Evolutionary conservation across 2,329 filamentous ascomycete genomes (phyloP).

Genomic region (Akanthomyces muscarius): DNA sequence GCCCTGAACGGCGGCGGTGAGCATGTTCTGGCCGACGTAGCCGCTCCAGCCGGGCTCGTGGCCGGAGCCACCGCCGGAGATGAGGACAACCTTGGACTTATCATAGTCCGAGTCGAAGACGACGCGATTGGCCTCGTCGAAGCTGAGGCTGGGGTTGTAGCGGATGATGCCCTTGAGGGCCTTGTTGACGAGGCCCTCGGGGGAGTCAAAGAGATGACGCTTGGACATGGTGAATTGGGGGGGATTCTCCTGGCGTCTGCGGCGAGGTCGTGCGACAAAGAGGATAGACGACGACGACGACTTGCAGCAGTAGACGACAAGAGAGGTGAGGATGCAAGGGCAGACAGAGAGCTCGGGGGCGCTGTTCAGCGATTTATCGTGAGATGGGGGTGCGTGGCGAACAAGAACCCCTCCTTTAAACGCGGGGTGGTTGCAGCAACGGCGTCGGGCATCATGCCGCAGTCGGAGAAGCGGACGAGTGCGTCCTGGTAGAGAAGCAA

Average conservation of each 20-base stretch:
- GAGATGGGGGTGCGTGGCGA: constrained; percentile 5
- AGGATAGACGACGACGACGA: not conserved
- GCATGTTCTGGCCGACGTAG: constrained; percentile 58
- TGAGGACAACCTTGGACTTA: constrained; percentile 44
- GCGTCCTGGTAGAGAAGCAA: too few relatives aligned
- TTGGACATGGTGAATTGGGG: constrained; percentile 41
- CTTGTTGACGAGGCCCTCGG: constrained; percentile 52
- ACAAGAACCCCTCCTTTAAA: not conserved
- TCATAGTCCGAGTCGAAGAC: constrained; percentile 46
- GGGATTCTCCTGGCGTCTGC: constrained; percentile 2
- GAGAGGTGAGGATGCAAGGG: not conserved
- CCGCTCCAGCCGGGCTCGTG: constrained; percentile 62
- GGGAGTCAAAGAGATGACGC: constrained; percentile 48
- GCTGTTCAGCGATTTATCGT: constrained; percentile 10
- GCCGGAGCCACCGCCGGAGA: constrained; percentile 54
- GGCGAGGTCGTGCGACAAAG: constrained; percentile 13
- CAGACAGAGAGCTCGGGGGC: not conserved
- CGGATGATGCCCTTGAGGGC: constrained; percentile 47
- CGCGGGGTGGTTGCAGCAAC: not conserved
- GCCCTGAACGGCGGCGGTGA: constrained; percentile 57
- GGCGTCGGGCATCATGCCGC: constrained; percentile 3
- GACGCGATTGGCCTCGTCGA: constrained; percentile 49
- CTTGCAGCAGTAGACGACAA: not conserved
- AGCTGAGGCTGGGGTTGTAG: constrained; percentile 48
- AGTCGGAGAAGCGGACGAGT: constrained; percentile 1